Conservation (phyloP, 192 early-diverging fungal genomes). For the Backusella parvicylindrica region DNA sequence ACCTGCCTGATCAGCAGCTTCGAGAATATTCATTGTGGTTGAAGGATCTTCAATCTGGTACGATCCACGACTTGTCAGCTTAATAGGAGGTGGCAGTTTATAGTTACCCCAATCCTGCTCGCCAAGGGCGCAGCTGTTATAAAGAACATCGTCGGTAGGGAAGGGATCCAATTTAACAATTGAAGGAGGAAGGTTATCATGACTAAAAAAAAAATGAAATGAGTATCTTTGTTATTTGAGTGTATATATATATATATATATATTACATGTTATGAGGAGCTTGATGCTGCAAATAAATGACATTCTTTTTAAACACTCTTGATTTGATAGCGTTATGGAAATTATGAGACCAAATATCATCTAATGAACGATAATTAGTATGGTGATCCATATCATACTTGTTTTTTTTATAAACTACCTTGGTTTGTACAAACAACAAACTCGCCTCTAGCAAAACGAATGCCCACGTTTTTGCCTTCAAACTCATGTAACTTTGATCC, state of each 20-base stretch:
- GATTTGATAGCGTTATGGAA: conserved; percentile 38
- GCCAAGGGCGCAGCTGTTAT: conserved; percentile 19
- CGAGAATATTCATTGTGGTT: conserved; percentile 17
- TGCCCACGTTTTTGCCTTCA: conserved; percentile 39
- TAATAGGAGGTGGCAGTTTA: conserved; percentile 11
- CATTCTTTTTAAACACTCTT: conserved; percentile 17
- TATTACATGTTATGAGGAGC: conserved; percentile 30
- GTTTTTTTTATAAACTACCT: conserved; percentile 28
- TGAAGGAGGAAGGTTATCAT: conserved; percentile 29
- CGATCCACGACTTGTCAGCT: conserved; percentile 12
- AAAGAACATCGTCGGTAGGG: conserved; percentile 24
- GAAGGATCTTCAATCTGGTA: not conserved
- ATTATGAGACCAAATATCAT: conserved; percentile 37
- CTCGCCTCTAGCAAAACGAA: conserved; percentile 36
- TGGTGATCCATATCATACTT: too few species aligned
- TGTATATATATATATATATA: not conserved
- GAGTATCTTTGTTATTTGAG: not conserved
- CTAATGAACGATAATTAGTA: not conserved
- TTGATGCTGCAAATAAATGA: conserved; percentile 35
- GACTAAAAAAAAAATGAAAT: conserved; percentile 3
- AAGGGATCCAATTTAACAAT: conserved; percentile 26
- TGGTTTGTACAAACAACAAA: conserved; percentile 38
- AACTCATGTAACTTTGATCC: conserved; percentile 34
- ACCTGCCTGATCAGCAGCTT: conserved; percentile 34
- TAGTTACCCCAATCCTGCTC: conserved; percentile 32